phyloP scores from a whole-genome alignment of 2,329 filamentous ascomycete species.

The Xylariaceae sp. region DNA sequence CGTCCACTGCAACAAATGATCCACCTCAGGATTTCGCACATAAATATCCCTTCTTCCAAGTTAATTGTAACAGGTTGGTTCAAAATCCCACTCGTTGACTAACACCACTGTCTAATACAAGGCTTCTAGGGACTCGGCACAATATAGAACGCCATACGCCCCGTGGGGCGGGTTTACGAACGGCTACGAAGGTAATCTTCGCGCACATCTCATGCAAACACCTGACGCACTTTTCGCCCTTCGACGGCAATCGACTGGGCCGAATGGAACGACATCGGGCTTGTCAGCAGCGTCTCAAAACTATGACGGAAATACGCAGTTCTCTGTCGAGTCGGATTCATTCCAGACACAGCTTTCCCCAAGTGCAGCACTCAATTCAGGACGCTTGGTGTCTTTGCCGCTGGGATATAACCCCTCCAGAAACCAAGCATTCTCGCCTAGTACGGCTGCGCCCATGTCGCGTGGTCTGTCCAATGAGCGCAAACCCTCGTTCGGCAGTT shows the following conservation, averaged over 20 bases:
- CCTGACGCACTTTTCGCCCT: constrained; percentile 35
- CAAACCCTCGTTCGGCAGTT: constrained; percentile 1
- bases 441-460: constrained; percentile 1
- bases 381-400: not conserved
- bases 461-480: constrained; percentile 5
- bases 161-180: constrained; percentile 57
- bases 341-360: not conserved
- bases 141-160: constrained; percentile 58
- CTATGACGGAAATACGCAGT: not conserved
- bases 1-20: constrained; percentile 18
- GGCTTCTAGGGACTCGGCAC: constrained; percentile 43
- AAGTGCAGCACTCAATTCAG: constrained; percentile 2
- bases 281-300: constrained; percentile 11
- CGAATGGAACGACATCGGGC: constrained; percentile 10
- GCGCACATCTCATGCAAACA: constrained; percentile 42
- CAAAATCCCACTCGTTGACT: constrained; percentile 14
- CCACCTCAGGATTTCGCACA: constrained; percentile 40
- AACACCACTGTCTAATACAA: constrained; percentile 15
- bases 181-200: constrained; percentile 53
- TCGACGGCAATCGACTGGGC: constrained; percentile 21
- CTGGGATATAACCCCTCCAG: not conserved
- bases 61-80: constrained; percentile 54
- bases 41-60: constrained; percentile 56
- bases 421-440: constrained; percentile 7
- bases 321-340: not conserved